phyloP scores from a whole-genome alignment of 495 filamentous ascomycete genomes.

The Bathelium albidoporum region DNA sequence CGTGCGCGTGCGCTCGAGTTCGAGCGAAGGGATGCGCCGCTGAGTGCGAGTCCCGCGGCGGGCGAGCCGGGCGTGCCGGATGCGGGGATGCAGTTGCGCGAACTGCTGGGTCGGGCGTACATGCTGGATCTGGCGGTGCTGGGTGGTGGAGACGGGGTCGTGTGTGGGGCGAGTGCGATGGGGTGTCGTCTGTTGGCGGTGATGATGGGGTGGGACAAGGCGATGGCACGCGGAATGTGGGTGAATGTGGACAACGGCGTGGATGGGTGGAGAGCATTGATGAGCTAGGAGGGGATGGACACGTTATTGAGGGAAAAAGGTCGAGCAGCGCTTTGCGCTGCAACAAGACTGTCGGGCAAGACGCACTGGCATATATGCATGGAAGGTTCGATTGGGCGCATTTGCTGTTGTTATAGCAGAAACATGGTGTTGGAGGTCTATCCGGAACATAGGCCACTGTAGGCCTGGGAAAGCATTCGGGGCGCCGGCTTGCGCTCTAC shows the following conservation, averaged over 20 bases:
- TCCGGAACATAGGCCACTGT: not conserved
- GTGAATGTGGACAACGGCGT: slow-evolving; percentile 61
- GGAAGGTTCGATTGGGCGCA: not conserved
- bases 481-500: not conserved
- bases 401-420: not conserved
- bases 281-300: not conserved
- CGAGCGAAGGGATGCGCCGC: not conserved
- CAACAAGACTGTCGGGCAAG: not conserved
- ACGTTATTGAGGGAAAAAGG: not conserved
- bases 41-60: slow-evolving; percentile 10
- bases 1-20: not conserved
- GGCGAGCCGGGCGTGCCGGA: slow-evolving; percentile 34
- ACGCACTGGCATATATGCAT: not conserved
- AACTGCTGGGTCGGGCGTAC: slow-evolving; percentile 59
- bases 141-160: slow-evolving; percentile 49
- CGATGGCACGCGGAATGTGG: too few species aligned
- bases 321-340: too few species aligned
- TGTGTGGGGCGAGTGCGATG: slow-evolving; percentile 56
- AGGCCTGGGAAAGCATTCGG: not conserved
- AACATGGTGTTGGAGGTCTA: not conserved
- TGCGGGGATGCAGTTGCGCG: slow-evolving; percentile 46
- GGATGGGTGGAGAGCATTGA: slow-evolving; percentile 36
- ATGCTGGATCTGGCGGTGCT: slow-evolving; percentile 61
- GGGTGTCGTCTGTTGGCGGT: slow-evolving; percentile 61
- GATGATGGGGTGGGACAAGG: slow-evolving; percentile 69